Evolutionary conservation across 768 basidiomycete genomes (phyloP), one percentile per base, ranked within the genome.

Genomic region (Lyophyllum semitale): DNA sequence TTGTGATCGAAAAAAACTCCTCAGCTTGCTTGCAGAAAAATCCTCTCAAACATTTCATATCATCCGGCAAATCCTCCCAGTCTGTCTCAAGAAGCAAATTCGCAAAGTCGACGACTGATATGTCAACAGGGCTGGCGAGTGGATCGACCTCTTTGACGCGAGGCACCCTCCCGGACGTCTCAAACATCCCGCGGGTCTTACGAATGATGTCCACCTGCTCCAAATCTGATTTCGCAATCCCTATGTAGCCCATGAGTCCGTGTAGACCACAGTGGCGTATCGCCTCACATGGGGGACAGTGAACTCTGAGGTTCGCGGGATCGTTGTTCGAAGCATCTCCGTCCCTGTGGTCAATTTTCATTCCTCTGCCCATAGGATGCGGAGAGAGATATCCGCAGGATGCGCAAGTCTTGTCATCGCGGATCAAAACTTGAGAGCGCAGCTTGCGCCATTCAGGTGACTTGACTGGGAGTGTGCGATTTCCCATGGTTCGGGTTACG

Each of bases 201-300:
- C 55, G 32, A 5, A 63, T 27, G 26, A 63, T 63, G 23, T 63
- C 60, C 12, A 48, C 42, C 48, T 63, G 62, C 20, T 61, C 57
- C 35, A 62, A 32, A 25, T 54, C 55, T 2, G 62, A 61, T 7
- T 29, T 44, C 9, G 44, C 41, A 1, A 61, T 26, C 15, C 25
- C n/a, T 2, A 61, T 12, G 26, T 53, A 53, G 5, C 56, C 53
- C 20, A 26, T 23, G 5, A 48, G 12, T 23, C 53, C 58, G 25
- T 45, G 17, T 2, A 61, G 26, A 18, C 50, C 53, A 35, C 58
- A 59, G 50, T 61, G 58, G 7, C 46, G 57, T 54, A 59, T 59
- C 8, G 53, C 53, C 40, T 51, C 38, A 32, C 60, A 61, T 1
- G 58, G 60, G n/a, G 54, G 50, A 18, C 60, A 59, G 42, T 48